Evolutionary conservation across 139 green algal genomes (phyloP), one percentile per base, ranked within the genome.

Genomic region (Yamagishiella unicocca): DNA sequence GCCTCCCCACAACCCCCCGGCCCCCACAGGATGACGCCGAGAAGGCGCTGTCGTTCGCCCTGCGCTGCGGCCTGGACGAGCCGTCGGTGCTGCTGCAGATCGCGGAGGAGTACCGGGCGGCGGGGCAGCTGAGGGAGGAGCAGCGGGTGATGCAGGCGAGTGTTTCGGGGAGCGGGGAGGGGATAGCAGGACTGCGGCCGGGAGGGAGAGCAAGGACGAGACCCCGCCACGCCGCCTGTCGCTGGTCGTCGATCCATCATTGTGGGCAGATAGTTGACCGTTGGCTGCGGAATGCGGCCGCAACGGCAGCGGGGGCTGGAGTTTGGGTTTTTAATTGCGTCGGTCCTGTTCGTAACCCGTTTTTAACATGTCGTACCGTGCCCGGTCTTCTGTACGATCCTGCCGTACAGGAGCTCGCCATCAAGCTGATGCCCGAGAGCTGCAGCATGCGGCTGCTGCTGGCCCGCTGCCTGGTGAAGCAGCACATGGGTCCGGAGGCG

Each of bases 401-500:
- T 67, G 58, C 58, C 14, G 19, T n/a, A 7, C 79, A 75, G 79
- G 61, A 85, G 61, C 37, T 76, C 1, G 79, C 79, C 2, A 25
- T 12, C 40, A 21, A 22, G 61, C 79, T 85, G 42, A n/a, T 76
- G 79, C 79, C 79, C 21, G 29, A 75, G n/a, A 78, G 62, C 64
- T 77, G 43, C 25, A 0, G 21, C n/a, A 50, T 50, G 80, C 80
- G 80, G 29, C 43, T 64, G n/a, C 8, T 22, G 31, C 80, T 86
- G 80, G 80, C 61, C 6, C 43, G 80, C 45, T 86, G 80, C 80
- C 80, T 86, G 80, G 43, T 58, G 80, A 64, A 62, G 29, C 80
- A 86, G 80, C 43, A 53, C 62, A 40, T 37, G 22, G 43, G 31
- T 14, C 29, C 80, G 14, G 80, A 86, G 80, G 80, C 80, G 45